phyloP scores from a whole-genome alignment of 140 eudicot species.

The Senecio squalidus region DNA sequence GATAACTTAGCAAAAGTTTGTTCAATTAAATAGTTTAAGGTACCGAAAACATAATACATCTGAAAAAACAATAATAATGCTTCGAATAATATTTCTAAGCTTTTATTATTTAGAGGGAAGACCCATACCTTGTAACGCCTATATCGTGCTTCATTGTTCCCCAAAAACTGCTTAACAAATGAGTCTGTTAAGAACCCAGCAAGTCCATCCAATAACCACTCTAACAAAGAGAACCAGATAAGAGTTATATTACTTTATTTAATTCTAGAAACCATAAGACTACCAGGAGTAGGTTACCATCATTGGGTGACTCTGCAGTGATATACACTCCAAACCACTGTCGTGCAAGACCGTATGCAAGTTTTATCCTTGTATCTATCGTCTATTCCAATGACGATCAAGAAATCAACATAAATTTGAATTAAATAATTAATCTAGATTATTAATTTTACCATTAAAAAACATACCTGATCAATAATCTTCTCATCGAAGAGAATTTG shows the following conservation, averaged over 20 bases:
- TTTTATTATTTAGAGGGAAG: not conserved
- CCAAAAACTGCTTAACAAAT: conserved; percentile 72
- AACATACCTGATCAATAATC: conserved; percentile 78
- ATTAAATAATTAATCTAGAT: conserved; percentile 10
- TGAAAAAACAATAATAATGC: not conserved
- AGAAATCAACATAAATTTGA: conserved; percentile 18
- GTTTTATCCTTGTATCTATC: conserved; percentile 82
- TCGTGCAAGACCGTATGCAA: conserved; percentile 91
- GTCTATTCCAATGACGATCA: conserved; percentile 41
- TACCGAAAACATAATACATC: not conserved
- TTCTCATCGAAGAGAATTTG: conserved; percentile 83
- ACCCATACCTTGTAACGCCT: conserved; percentile 82
- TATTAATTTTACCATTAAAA: not conserved
- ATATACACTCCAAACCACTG: conserved; percentile 99
- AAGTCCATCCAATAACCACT: conserved; percentile 97
- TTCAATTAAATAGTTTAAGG: not conserved
- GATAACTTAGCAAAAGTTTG: not conserved
- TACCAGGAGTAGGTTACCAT: conserved; percentile 58
- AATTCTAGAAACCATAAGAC: conserved; percentile 7
- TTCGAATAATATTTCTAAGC: not conserved
- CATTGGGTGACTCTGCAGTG: conserved; percentile 84
- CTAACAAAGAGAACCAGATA: conserved; percentile 38
- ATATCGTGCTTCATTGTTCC: conserved; percentile 94
- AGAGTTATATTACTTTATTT: conserved; percentile 10
- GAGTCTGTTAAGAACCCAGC: conserved; percentile 89